Evolutionary conservation across 2,329 filamentous ascomycete genomes (phyloP).

Genomic region (Alternaria sp.): DNA sequence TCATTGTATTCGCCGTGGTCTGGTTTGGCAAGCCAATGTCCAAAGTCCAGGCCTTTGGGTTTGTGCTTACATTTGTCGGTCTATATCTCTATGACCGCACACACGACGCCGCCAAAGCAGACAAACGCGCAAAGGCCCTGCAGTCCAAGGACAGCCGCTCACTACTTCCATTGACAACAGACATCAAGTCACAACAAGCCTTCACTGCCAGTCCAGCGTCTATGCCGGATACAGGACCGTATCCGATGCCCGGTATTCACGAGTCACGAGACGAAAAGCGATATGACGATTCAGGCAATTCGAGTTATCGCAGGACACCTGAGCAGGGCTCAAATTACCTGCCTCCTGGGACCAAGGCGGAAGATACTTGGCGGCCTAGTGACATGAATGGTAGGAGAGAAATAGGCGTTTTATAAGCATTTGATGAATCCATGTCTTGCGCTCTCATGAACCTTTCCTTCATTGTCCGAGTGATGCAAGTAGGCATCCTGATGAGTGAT

Average conservation of each 20-base stretch:
- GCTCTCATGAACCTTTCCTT: not conserved
- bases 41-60: slow-evolving; percentile 80
- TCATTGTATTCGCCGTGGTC: slow-evolving; percentile 91
- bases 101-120: slow-evolving; percentile 85
- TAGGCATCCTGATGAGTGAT: not conserved
- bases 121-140: slow-evolving; percentile 73
- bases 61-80: slow-evolving; percentile 86
- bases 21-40: slow-evolving; percentile 96
- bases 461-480: not conserved
- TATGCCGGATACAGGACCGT: slow-evolving; percentile 47
- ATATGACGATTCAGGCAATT: slow-evolving; percentile 64
- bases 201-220: slow-evolving; percentile 55
- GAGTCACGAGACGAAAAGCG: slow-evolving; percentile 62
- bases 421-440: slow-evolving; percentile 7
- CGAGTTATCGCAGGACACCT: slow-evolving; percentile 53
- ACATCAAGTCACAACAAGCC: slow-evolving; percentile 33
- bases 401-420: slow-evolving; percentile 38
- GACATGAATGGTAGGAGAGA: slow-evolving; percentile 33
- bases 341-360: slow-evolving; percentile 81
- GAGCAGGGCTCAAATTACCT: slow-evolving; percentile 65
- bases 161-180: slow-evolving; percentile 70
- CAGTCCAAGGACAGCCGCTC: slow-evolving; percentile 70
- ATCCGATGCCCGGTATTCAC: slow-evolving; percentile 35
- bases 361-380: slow-evolving; percentile 75
- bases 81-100: slow-evolving; percentile 96